Percentiles rank a stretch among this genome's conserved stretches.
Conservation (phyloP, 2,329 filamentous ascomycete species). For the Sporothrix euskadiensis region DNA sequence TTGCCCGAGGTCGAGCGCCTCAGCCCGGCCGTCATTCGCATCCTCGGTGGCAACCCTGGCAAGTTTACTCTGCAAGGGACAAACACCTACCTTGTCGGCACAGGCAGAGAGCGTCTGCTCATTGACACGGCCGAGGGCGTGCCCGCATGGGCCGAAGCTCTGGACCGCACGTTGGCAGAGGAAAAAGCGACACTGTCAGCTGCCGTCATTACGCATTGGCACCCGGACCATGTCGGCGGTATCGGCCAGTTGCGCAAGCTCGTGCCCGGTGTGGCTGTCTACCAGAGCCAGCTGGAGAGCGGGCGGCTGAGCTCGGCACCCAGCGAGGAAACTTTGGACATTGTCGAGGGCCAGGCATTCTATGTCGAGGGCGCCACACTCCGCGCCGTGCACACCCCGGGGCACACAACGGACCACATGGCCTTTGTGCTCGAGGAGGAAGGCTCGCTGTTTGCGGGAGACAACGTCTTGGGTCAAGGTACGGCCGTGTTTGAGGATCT, state of each 20-base stretch:
- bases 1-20: constrained; percentile 76
- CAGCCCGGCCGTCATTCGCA: constrained; percentile 74
- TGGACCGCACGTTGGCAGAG: constrained; percentile 64
- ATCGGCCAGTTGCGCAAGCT: constrained; percentile 65
- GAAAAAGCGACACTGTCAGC: constrained; percentile 69
- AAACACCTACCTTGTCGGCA: constrained; percentile 91
- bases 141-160: constrained; percentile 67
- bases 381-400: constrained; percentile 64
- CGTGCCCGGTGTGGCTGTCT: constrained; percentile 63
- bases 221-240: constrained; percentile 80
- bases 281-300: constrained; percentile 56
- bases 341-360: constrained; percentile 53
- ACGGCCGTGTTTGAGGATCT: constrained; percentile 73
- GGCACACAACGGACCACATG: constrained; percentile 72
- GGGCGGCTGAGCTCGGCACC: constrained; percentile 35
- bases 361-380: constrained; percentile 57
- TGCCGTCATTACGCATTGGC: constrained; percentile 87
- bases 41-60: constrained; percentile 86
- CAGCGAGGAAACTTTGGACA: constrained; percentile 34
- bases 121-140: constrained; percentile 88
- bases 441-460: constrained; percentile 69
- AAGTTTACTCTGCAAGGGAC: constrained; percentile 79
- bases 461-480: constrained; percentile 73
- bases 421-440: constrained; percentile 62
- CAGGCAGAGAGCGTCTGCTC: constrained; percentile 70